These are phyloP conservation scores for Puccinia coronata DNA, from an alignment of 1,284 basidiomycete species.

Conservation along the genomic window DNA sequence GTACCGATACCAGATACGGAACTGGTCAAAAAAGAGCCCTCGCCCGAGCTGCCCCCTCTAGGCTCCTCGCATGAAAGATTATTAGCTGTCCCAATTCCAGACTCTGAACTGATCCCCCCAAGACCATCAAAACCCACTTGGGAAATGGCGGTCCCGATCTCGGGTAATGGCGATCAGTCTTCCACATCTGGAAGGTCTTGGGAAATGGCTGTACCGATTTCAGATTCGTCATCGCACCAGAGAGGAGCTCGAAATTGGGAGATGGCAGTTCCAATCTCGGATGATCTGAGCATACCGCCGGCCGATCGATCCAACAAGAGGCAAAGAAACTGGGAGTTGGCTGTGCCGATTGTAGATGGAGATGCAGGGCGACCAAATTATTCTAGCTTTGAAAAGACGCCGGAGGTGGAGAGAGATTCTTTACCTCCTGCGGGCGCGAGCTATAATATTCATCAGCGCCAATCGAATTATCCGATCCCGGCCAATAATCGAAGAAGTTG, in stretches of 20 bases:
- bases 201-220: constrained; percentile 39
- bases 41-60: constrained; percentile 6
- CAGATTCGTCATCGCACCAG: not conserved
- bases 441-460: not conserved
- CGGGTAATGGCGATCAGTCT: not conserved
- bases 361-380: not conserved
- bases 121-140: constrained; percentile 8
- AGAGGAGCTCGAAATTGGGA: constrained; percentile 22
- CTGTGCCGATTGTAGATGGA: constrained; percentile 24
- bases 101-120: constrained; percentile 33
- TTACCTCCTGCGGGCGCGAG: not conserved
- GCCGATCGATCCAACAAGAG: not conserved
- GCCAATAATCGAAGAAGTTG: constrained; percentile 7
- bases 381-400: not conserved
- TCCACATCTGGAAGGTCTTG: not conserved
- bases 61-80: constrained; percentile 4
- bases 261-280: constrained; percentile 35
- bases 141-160: constrained; percentile 44
- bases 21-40: constrained; percentile 5
- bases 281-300: not conserved
- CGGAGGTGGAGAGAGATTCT: not conserved
- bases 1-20: constrained; percentile 39
- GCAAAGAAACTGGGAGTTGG: constrained; percentile 22
- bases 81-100: constrained; percentile 30
- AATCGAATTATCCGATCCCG: not conserved